phyloP scores from a whole-genome alignment of 129 eudicot genomes.

The Lactuca saligna region DNA sequence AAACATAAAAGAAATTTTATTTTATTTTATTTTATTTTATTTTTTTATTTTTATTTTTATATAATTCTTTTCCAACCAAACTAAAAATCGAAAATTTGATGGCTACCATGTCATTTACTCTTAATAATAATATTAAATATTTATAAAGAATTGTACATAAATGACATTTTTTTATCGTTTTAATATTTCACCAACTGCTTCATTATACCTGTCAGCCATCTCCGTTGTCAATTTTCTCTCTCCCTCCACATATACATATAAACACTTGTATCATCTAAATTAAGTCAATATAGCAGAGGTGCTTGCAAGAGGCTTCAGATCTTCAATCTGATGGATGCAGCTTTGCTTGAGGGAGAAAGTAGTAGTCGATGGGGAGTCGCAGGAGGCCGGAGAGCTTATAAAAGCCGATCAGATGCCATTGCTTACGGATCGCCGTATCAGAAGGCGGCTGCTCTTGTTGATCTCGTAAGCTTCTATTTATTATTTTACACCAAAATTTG shows the following conservation, averaged over 20 bases:
- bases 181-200: not conserved
- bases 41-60: too few species aligned
- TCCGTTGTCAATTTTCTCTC: not conserved
- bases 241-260: constrained; percentile 5
- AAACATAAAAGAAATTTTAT: too few species aligned
- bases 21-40: too few species aligned
- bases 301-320: constrained; percentile 8
- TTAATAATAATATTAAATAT: too few species aligned
- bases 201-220: constrained; percentile 13
- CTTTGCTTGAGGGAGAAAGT: constrained; percentile 50
- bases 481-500: not conserved
- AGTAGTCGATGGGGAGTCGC: constrained; percentile 27
- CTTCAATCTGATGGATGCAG: constrained; percentile 11
- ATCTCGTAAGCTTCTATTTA: constrained; percentile 54
- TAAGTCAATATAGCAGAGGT: constrained; percentile 1
- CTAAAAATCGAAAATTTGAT: too few species aligned
- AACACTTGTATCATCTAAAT: not conserved
- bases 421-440: constrained; percentile 67
- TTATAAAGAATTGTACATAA: not conserved
- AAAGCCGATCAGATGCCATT: constrained; percentile 64
- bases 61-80: too few species aligned
- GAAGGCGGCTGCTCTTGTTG: constrained; percentile 97
- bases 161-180: not conserved
- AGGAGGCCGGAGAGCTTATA: constrained; percentile 33
- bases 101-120: too few species aligned